Percentiles rank a stretch among this genome's conserved stretches.
Evolutionary conservation across 2,329 filamentous ascomycete species (phyloP).

Genomic region (Neonectria punicea): DNA sequence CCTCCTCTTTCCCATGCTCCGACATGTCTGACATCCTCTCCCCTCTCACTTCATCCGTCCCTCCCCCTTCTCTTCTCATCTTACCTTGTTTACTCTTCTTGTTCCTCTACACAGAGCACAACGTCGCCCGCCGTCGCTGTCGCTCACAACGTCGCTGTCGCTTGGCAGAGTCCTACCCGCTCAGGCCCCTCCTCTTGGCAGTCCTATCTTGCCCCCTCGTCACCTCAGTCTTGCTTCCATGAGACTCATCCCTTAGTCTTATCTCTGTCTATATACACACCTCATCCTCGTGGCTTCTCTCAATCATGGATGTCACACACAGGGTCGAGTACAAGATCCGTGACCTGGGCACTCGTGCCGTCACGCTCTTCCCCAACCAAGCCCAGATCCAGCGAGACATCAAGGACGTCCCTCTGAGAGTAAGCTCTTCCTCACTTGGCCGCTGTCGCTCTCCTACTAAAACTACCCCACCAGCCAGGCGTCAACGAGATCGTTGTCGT

Average conservation of each 20-base stretch:
- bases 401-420: constrained; percentile 56
- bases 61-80: background rate
- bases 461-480: constrained; percentile 54
- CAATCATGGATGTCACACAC: constrained; percentile 52
- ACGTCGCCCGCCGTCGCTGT: background rate
- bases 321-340: constrained; percentile 65
- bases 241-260: background rate
- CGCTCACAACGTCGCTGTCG: background rate
- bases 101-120: background rate
- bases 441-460: background rate
- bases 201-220: background rate
- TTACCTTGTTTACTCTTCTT: background rate
- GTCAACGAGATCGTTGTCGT: constrained; percentile 67
- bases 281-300: background rate
- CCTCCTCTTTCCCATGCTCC: constrained; percentile 25
- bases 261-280: background rate
- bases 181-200: background rate
- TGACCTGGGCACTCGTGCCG: constrained; percentile 67
- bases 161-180: background rate
- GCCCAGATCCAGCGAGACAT: constrained; percentile 72
- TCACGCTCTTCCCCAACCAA: constrained; percentile 70
- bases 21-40: constrained; percentile 23
- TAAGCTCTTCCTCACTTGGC: constrained; percentile 14
- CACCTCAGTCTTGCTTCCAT: background rate
- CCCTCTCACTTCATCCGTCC: constrained; percentile 9